These are phyloP conservation scores for Simplicillium sp. DNA, from an alignment of 2,329 filamentous ascomycete species.

Conservation along the genomic window DNA sequence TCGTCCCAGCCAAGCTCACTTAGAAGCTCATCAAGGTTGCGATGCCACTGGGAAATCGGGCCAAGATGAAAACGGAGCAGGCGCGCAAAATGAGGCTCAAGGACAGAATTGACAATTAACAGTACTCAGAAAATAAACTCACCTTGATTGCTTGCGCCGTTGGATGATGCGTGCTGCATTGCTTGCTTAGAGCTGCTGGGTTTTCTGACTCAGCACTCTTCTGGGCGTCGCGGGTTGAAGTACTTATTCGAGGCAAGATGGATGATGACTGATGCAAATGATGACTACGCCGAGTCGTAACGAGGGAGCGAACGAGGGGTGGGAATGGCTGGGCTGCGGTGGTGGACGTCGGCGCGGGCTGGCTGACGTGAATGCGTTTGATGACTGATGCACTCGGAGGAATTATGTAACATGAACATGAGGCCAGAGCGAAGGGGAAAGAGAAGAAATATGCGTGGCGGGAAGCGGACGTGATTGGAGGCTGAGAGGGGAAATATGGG, in stretches of 20 bases:
- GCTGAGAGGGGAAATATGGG: too few species aligned
- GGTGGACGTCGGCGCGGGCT: too few species aligned
- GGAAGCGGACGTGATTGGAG: too few species aligned
- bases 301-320: background rate
- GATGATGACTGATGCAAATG: background rate
- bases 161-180: constrained; percentile 20
- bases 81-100: too few species aligned
- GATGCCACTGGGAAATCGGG: constrained; percentile 7
- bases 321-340: too few species aligned
- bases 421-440: too few species aligned
- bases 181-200: constrained; percentile 11
- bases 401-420: too few species aligned
- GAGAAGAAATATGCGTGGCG: too few species aligned
- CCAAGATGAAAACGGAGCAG: background rate
- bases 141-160: constrained; percentile 22
- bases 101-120: constrained; percentile 1
- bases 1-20: too few species aligned
- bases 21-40: too few species aligned
- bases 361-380: constrained; percentile 2
- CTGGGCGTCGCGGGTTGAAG: background rate
- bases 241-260: too few species aligned
- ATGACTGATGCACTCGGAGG: too few species aligned
- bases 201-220: constrained; percentile 24
- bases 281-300: background rate
- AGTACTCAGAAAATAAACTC: constrained; percentile 13